Evolutionary conservation across 1,284 basidiomycete genomes (phyloP), one percentile per base, ranked within the genome.

Genomic region (Veloboletus limbatus): DNA sequence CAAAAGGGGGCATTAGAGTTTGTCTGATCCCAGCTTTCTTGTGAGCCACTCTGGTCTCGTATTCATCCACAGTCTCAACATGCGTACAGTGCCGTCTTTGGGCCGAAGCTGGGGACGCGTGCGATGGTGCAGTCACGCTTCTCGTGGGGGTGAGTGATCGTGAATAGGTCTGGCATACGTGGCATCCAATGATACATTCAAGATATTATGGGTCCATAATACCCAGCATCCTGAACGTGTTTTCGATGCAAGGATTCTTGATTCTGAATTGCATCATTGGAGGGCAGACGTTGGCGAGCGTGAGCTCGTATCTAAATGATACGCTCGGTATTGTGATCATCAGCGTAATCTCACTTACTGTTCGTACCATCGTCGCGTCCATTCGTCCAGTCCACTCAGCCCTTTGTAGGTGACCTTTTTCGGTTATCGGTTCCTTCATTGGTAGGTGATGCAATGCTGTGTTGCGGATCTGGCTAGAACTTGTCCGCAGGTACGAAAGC

Each of bases 281-380:
- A 6, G 88, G 86, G 0, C 86, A 90, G 60, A 78, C 82, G 1
- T 68, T 91, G 33, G 77, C 80, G 3, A 76, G 80, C 27, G 78
- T 82, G 8, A 83, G 78, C 33, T 60, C 65, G 16, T 69, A 70
- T 44, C 56, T 81, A 14, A 56, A 73, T 47, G 74, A 74, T 36
- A 74, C 77, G 0, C 45, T 88, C 6, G 91, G 91, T 1, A 92
- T 93, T 50, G 83, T 89, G 14, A 83, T 93, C 46, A 85, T 92
- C 22, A 73, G 79, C 2, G 49, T 87, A 21, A 75, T 90, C 25
- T 80, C 84, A 1, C 71, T 92, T 20, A 69, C 75, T 25, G 78
- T 88, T 31, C 60, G 73, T 55, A 22, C 9, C 18, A 18, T 49
- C 37, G 7, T 34, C 24, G 9, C 14, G 25, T 38, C 16, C 17